These are phyloP conservation scores for Ophiostoma australiae DNA, from an alignment of 2,329 filamentous ascomycete genomes.

Conservation along the genomic window DNA sequence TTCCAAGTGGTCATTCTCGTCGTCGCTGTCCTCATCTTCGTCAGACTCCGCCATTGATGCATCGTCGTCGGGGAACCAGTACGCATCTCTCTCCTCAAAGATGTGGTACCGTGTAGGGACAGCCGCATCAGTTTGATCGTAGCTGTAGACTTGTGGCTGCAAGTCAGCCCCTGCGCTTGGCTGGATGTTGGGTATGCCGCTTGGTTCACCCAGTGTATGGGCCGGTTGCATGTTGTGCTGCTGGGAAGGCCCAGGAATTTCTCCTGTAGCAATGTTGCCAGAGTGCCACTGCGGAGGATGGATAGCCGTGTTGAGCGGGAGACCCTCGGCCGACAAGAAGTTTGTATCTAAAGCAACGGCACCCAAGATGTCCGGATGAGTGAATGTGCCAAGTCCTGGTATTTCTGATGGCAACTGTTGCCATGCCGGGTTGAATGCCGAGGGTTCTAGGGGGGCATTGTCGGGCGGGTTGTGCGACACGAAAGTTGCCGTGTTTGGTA, in stretches of 20 bases:
- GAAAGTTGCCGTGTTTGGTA: background rate
- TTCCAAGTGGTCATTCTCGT: constrained; percentile 39
- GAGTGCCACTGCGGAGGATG: background rate
- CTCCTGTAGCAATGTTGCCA: background rate
- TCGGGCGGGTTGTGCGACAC: background rate
- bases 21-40: constrained; percentile 47
- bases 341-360: background rate
- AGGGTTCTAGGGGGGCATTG: background rate
- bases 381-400: background rate
- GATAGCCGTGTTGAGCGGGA: background rate
- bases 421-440: background rate
- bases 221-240: background rate
- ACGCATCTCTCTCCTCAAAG: constrained; percentile 35
- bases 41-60: constrained; percentile 54
- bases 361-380: background rate
- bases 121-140: background rate
- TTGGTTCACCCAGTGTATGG: background rate
- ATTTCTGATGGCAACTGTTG: background rate
- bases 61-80: constrained; percentile 55
- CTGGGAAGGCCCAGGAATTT: background rate
- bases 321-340: background rate
- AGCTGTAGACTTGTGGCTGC: background rate
- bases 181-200: background rate
- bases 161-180: background rate
- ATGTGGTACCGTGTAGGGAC: constrained; percentile 14